A percentile compares a stretch with the other conserved stretches of the same genome.
These are phyloP conservation scores for Scleroderma bovista DNA, from an alignment of 768 basidiomycete species.

Conservation along the genomic window DNA sequence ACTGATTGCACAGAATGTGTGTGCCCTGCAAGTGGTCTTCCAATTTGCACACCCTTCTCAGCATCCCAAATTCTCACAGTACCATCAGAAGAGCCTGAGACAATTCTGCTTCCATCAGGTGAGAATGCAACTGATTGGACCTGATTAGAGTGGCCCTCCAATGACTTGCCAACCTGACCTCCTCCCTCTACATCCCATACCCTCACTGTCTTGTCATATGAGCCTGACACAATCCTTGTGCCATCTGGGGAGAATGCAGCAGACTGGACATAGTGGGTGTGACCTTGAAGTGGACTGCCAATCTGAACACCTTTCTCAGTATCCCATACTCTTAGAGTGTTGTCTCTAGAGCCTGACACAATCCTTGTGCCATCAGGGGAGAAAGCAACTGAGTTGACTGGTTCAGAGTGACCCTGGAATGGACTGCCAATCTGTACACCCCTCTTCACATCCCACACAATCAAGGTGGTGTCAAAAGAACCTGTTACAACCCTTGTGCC, in stretches of 20 bases:
- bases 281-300: background rate
- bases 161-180: background rate
- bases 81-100: background rate
- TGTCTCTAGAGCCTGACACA: background rate
- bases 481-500: background rate
- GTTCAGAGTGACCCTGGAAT: background rate
- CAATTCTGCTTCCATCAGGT: background rate
- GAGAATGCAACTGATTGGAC: background rate
- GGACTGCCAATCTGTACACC: background rate
- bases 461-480: background rate
- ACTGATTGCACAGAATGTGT: background rate
- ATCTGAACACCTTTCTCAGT: constrained; percentile 4
- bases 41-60: background rate
- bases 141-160: background rate
- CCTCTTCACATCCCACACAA: background rate
- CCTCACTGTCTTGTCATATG: background rate
- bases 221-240: background rate
- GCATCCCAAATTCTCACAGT: background rate
- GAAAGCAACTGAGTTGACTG: constrained; percentile 7
- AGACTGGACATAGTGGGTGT: background rate
- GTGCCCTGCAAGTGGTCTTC: background rate
- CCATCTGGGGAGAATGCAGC: background rate
- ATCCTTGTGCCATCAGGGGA: constrained; percentile 2
- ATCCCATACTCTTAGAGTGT: background rate
- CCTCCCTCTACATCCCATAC: background rate